Evolutionary conservation across 2,329 filamentous ascomycete species (phyloP).

Genomic region (Cadophora sp.): DNA sequence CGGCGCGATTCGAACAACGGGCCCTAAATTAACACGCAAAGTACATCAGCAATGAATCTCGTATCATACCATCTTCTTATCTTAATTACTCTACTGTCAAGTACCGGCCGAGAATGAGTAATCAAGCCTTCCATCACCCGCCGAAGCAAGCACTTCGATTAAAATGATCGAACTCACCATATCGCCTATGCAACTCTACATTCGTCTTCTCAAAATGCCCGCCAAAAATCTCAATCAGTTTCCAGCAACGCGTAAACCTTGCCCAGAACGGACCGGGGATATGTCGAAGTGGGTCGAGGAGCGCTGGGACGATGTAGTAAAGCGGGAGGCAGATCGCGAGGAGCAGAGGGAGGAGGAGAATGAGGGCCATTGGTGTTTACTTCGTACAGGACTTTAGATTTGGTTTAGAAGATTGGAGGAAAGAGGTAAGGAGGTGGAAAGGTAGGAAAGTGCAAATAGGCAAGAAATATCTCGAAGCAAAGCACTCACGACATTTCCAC

Average conservation of each 20-base stretch:
- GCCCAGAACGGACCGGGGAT: conserved; percentile 54
- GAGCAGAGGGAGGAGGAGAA: not conserved
- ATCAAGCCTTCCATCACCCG: too few species aligned
- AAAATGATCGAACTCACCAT: conserved; percentile 40
- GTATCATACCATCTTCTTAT: too few species aligned
- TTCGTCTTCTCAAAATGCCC: conserved; percentile 49
- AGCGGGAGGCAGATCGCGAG: not conserved
- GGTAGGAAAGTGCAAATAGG: too few species aligned
- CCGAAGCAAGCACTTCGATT: too few species aligned
- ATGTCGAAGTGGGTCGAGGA: conserved; percentile 23
- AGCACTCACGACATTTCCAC: too few species aligned
- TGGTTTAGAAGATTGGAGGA: too few species aligned
- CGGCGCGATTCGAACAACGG: conserved; percentile 54
- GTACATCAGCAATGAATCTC: not conserved
- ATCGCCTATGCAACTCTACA: conserved; percentile 48
- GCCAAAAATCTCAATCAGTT: conserved; percentile 46
- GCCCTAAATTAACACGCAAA: conserved; percentile 31
- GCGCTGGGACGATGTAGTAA: not conserved
- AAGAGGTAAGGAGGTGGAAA: too few species aligned
- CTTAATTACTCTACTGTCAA: too few species aligned
- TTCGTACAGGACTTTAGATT: too few species aligned
- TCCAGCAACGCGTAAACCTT: conserved; percentile 53
- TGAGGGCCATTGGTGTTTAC: not conserved
- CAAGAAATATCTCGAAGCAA: too few species aligned
- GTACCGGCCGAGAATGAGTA: too few species aligned